These are phyloP conservation scores for Acrocalymma vagum DNA, from an alignment of 2,329 filamentous ascomycete species.

Conservation along the genomic window DNA sequence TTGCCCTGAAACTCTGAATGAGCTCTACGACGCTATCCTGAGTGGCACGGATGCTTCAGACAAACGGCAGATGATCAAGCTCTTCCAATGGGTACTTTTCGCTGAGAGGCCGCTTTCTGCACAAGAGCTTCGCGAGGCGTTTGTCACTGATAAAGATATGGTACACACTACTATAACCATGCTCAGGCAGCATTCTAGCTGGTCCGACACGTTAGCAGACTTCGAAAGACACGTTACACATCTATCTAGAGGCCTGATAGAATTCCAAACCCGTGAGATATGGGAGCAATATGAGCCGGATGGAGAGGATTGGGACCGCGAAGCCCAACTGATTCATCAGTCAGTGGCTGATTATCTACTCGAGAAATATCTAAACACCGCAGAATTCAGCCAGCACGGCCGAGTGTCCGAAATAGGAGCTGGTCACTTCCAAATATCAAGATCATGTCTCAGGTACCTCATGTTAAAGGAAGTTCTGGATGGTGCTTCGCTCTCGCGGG, in stretches of 20 bases:
- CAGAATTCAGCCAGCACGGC: not conserved
- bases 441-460: constrained; percentile 23
- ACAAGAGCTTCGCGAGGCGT: constrained; percentile 21
- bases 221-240: constrained; percentile 20
- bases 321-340: constrained; percentile 25
- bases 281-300: constrained; percentile 19
- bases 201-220: constrained; percentile 7
- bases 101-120: constrained; percentile 13
- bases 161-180: constrained; percentile 4
- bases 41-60: constrained; percentile 2
- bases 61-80: constrained; percentile 6
- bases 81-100: constrained; percentile 18
- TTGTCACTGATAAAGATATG: constrained; percentile 19
- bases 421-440: constrained; percentile 23
- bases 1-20: constrained; percentile 4
- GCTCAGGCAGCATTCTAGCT: constrained; percentile 8
- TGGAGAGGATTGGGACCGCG: constrained; percentile 16
- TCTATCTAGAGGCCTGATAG: constrained; percentile 17
- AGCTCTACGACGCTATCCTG: constrained; percentile 5
- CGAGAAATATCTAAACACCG: constrained; percentile 10
- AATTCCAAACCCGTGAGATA: constrained; percentile 14
- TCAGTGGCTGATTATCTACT: constrained; percentile 22
- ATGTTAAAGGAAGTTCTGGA: constrained; percentile 17
- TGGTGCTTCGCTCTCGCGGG: constrained; percentile 5
- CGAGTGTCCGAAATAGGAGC: constrained; percentile 5